Percentiles rank a stretch among this genome's conserved stretches.
Conservation (phyloP, 139 green algal species). For the Tetradesmus obliquus region DNA sequence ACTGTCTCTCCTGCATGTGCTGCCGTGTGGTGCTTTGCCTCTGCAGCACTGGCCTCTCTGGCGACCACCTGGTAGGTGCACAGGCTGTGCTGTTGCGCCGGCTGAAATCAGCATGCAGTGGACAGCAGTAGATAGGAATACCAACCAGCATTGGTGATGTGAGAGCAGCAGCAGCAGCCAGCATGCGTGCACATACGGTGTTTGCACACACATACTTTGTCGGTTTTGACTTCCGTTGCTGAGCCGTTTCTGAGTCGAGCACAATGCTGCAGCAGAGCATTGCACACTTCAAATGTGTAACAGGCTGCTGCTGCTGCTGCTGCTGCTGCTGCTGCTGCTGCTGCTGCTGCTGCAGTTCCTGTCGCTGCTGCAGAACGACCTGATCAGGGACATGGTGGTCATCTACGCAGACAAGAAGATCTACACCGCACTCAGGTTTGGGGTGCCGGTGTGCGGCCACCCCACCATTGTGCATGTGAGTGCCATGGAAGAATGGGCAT, state of each 20-base stretch:
- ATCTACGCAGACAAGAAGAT: slow-evolving; percentile 19
- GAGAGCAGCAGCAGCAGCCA: no score
- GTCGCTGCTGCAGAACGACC: slow-evolving; percentile 22
- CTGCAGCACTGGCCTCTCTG: slow-evolving; percentile 22
- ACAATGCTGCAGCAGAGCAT: not conserved
- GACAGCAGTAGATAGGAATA: not conserved
- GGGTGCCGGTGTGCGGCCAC: slow-evolving; percentile 36
- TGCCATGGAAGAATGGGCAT: not conserved
- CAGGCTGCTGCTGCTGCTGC: not conserved
- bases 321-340: not conserved
- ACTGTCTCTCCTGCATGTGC: not conserved
- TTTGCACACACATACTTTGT: no score
- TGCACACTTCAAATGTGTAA: no score
- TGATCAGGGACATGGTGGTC: slow-evolving; percentile 27
- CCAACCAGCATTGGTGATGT: not conserved
- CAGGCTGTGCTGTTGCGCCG: not conserved
- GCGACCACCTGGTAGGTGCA: slow-evolving; percentile 27
- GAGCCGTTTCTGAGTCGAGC: not conserved
- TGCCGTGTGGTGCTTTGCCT: not conserved
- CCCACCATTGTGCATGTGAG: slow-evolving; percentile 37
- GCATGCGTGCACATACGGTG: no score
- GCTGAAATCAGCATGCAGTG: not conserved
- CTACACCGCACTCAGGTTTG: slow-evolving; percentile 5
- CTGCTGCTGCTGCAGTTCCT: slow-evolving; percentile 26
- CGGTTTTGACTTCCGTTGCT: not conserved